phyloP scores from a whole-genome alignment of 192 early-diverging fungal genomes.

The Paraglomus occultum region DNA sequence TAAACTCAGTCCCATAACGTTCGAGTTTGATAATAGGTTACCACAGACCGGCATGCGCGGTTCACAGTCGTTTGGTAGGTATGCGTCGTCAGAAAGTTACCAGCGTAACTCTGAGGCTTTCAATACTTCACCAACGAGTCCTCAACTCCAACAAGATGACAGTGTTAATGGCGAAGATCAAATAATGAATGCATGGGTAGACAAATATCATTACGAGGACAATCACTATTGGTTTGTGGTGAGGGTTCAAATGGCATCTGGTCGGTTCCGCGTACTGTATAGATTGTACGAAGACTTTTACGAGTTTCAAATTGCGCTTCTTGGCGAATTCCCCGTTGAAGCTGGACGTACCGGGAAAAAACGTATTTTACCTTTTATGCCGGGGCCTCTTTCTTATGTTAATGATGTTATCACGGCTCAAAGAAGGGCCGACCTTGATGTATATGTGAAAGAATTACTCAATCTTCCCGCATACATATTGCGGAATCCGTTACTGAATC shows the following conservation, averaged over 20 bases:
- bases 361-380: constrained; percentile 65
- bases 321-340: constrained; percentile 64
- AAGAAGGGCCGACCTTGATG: constrained; percentile 62
- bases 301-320: constrained; percentile 68
- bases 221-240: constrained; percentile 74
- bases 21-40: constrained; percentile 1
- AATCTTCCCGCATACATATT: constrained; percentile 55
- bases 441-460: constrained; percentile 64
- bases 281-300: constrained; percentile 81
- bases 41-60: not conserved
- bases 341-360: constrained; percentile 53
- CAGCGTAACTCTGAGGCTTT: constrained; percentile 42
- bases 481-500: constrained; percentile 44
- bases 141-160: not conserved
- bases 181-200: constrained; percentile 55
- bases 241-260: constrained; percentile 49
- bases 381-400: constrained; percentile 59
- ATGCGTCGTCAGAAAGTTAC: not conserved
- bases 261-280: constrained; percentile 60
- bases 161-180: constrained; percentile 23
- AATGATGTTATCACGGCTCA: constrained; percentile 66
- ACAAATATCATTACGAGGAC: constrained; percentile 65
- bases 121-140: constrained; percentile 24
- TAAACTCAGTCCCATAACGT: not conserved
- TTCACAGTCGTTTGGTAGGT: not conserved